Percentiles rank a stretch among this genome's conserved stretches.
phyloP scores from a whole-genome alignment of 805 yeast genomes.

The Teunomyces aglyptinius region DNA sequence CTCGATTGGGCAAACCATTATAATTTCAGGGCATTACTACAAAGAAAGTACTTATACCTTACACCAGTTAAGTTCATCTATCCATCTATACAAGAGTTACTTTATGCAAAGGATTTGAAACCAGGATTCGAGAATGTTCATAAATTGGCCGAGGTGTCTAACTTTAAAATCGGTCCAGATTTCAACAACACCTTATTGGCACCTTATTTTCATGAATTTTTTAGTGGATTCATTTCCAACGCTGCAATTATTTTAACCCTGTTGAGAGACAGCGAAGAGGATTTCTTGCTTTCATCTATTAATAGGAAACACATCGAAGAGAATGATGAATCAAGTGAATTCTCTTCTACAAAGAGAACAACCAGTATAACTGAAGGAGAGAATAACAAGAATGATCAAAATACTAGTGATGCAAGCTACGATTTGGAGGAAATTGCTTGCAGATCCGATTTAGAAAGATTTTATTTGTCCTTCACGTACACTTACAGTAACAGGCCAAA shows the following conservation, averaged over 20 bases:
- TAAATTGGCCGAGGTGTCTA: slow-evolving; percentile 27
- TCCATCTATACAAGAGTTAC: slow-evolving; percentile 35
- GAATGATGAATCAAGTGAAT: slow-evolving; percentile 4
- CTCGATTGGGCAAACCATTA: slow-evolving; percentile 51
- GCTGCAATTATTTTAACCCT: slow-evolving; percentile 66
- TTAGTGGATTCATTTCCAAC: slow-evolving; percentile 56
- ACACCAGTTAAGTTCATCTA: slow-evolving; percentile 53
- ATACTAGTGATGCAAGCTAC: slow-evolving; percentile 19
- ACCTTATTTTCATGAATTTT: slow-evolving; percentile 48
- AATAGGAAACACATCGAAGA: slow-evolving; percentile 18
- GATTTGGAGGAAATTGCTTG: slow-evolving; percentile 63
- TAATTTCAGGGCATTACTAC: slow-evolving; percentile 64
- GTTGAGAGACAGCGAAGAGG: slow-evolving; percentile 73
- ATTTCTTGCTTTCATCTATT: slow-evolving; percentile 53
- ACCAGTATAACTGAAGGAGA: slow-evolving; percentile 5
- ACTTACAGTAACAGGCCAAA: slow-evolving; percentile 63
- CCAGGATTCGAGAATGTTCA: slow-evolving; percentile 27
- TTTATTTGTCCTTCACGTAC: slow-evolving; percentile 71
- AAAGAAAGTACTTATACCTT: slow-evolving; percentile 61
- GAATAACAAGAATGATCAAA: slow-evolving; percentile 10
- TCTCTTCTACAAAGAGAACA: background rate
- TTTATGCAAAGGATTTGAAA: slow-evolving; percentile 25
- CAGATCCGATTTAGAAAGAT: slow-evolving; percentile 83
- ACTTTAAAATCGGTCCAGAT: slow-evolving; percentile 16
- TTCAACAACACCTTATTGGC: slow-evolving; percentile 33